Conservation (phyloP, 2,329 filamentous ascomycete genomes). For the Cordyceps javanica region DNA sequence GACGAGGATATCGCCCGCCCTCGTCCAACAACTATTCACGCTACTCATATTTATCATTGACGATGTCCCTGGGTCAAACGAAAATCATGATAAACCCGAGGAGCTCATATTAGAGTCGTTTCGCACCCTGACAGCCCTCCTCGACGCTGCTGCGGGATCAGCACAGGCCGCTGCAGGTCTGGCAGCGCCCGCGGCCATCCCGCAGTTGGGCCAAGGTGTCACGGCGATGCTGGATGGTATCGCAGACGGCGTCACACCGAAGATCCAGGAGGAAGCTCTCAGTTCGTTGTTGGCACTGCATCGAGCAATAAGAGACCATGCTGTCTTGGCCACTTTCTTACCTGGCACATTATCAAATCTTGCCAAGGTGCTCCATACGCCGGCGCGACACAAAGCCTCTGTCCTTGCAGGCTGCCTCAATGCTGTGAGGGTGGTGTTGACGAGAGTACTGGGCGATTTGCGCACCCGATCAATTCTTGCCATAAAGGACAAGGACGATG, state of each 20-base stretch:
- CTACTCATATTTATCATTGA: conserved; percentile 77
- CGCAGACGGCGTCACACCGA: conserved; percentile 54
- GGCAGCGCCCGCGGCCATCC: conserved; percentile 56
- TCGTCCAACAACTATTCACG: conserved; percentile 80
- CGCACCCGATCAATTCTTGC: conserved; percentile 42
- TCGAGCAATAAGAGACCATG: conserved; percentile 58
- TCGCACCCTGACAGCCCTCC: conserved; percentile 60
- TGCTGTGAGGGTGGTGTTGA: conserved; percentile 49
- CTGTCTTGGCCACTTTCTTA: conserved; percentile 77
- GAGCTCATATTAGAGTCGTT: conserved; percentile 71
- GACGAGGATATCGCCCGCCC: conserved; percentile 58
- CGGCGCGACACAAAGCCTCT: conserved; percentile 47
- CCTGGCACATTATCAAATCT: conserved; percentile 82
- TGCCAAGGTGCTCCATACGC: conserved; percentile 66
- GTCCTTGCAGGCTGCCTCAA: conserved; percentile 59
- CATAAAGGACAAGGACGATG: conserved; percentile 23
- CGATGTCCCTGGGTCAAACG: conserved; percentile 53
- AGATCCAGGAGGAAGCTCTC: conserved; percentile 67
- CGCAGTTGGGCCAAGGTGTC: conserved; percentile 74
- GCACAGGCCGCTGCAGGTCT: conserved; percentile 43
- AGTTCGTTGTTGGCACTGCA: conserved; percentile 58
- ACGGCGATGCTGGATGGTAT: conserved; percentile 72
- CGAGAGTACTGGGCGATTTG: conserved; percentile 52
- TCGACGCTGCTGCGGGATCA: conserved; percentile 51
- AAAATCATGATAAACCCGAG: conserved; percentile 50